Evolutionary conservation across 2,329 filamentous ascomycete genomes (phyloP).

Genomic region (Verticillium nubilum): DNA sequence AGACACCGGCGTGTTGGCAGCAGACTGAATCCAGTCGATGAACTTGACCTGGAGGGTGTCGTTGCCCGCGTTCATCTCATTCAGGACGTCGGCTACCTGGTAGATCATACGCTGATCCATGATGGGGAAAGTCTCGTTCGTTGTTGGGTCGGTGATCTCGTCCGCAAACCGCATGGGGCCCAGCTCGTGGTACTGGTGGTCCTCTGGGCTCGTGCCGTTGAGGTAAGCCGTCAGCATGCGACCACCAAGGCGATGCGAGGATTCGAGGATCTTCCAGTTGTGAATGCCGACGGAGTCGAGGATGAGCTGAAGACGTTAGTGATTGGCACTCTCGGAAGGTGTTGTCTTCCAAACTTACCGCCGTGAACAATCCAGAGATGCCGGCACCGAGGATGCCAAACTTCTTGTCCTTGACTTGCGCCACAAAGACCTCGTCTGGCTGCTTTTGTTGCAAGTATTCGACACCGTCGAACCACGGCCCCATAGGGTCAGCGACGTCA

Average conservation of each 20-base stretch:
- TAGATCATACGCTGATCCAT: conserved; percentile 37
- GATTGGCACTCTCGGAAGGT: not conserved
- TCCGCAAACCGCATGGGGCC: conserved; percentile 39
- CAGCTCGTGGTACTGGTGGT: conserved; percentile 28
- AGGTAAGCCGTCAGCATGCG: conserved; percentile 37
- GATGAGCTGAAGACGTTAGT: conserved; percentile 18
- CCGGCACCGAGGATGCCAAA: conserved; percentile 31
- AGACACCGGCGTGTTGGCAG: conserved; percentile 23
- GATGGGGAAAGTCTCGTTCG: conserved; percentile 33
- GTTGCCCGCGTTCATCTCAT: conserved; percentile 28
- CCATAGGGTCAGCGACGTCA: conserved; percentile 12
- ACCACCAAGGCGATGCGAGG: conserved; percentile 32
- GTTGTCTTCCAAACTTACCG: conserved; percentile 9
- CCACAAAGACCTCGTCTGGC: conserved; percentile 15
- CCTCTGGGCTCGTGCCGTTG: conserved; percentile 23
- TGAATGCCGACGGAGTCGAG: conserved; percentile 36
- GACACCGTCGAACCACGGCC: conserved; percentile 19
- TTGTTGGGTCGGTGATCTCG: conserved; percentile 30
- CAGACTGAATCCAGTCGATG: conserved; percentile 33
- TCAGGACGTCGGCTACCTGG: conserved; percentile 33
- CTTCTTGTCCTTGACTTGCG: conserved; percentile 16
- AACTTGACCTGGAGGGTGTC: conserved; percentile 29
- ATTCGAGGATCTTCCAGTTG: conserved; percentile 39
- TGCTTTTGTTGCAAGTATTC: conserved; percentile 18
- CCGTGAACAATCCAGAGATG: conserved; percentile 26